A percentile compares a stretch with the other conserved stretches of the same genome.
Conservation (phyloP, 371 early-diverging fungal species). For the Rhizopus arrhizus region DNA sequence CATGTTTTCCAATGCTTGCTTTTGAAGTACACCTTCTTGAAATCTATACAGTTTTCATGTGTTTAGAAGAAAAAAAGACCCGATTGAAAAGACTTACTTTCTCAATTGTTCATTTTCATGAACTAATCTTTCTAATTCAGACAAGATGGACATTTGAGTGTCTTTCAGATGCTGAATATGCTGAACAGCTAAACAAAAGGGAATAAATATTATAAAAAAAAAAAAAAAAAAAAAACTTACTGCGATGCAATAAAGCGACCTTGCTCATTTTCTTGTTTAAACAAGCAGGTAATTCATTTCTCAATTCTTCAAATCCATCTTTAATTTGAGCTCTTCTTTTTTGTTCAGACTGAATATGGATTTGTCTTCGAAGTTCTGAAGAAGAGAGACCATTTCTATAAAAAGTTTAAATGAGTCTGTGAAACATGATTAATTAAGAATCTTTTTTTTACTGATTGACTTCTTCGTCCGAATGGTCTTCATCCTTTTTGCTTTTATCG, state of each 20-base stretch:
- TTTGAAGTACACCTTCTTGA: conserved; percentile 37
- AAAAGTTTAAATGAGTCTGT: not conserved
- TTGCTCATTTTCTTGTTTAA: conserved; percentile 44
- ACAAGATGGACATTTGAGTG: conserved; percentile 38
- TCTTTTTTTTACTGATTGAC: conserved; percentile 17
- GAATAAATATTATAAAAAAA: not conserved
- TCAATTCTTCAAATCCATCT: conserved; percentile 41
- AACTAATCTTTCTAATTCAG: conserved; percentile 40
- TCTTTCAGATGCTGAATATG: conserved; percentile 45
- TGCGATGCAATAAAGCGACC: conserved; percentile 39
- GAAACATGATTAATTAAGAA: not conserved
- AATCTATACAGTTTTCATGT: conserved; percentile 22
- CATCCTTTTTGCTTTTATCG: conserved; percentile 11
- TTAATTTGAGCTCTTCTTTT: conserved; percentile 54
- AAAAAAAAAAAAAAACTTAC: conserved; percentile 28
- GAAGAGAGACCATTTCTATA: conserved; percentile 19
- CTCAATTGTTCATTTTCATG: conserved; percentile 46
- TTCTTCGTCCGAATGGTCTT: conserved; percentile 33
- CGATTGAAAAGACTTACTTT: conserved; percentile 32
- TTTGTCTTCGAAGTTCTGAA: conserved; percentile 44
- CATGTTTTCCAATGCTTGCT: conserved; percentile 41
- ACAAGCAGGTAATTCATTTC: conserved; percentile 37
- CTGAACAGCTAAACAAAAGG: conserved; percentile 33
- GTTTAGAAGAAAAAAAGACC: not conserved
- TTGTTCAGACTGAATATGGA: conserved; percentile 56